Percentiles rank a stretch among this genome's conserved stretches.
phyloP scores from a whole-genome alignment of 306 rosid species.

The Glycyrrhiza uralensis region DNA sequence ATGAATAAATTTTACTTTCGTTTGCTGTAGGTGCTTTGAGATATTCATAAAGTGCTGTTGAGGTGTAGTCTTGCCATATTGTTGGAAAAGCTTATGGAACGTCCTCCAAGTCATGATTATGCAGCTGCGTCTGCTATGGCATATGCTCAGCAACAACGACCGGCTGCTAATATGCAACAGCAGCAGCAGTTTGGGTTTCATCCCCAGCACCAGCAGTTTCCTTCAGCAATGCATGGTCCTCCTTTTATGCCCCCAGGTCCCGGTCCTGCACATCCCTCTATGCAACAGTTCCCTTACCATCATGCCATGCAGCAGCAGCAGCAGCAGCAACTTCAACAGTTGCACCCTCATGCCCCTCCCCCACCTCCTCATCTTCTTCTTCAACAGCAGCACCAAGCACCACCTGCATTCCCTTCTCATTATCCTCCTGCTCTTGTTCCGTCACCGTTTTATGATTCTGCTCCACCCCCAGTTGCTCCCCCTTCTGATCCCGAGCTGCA shows the following conservation, averaged over 20 bases:
- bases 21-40: constrained; percentile 30
- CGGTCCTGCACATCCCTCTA: constrained; percentile 71
- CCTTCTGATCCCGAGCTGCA: constrained; percentile 94
- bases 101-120: constrained; percentile 80
- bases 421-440: constrained; percentile 59
- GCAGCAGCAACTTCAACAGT: constrained; percentile 49
- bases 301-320: constrained; percentile 59
- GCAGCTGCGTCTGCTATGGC: constrained; percentile 79
- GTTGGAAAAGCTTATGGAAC: constrained; percentile 52
- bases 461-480: constrained; percentile 67
- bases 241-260: constrained; percentile 84
- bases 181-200: constrained; percentile 80
- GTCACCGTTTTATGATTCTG: constrained; percentile 58
- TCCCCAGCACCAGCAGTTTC: constrained; percentile 86
- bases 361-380: constrained; percentile 67
- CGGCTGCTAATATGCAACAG: constrained; percentile 57
- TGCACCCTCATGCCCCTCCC: constrained; percentile 62
- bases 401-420: constrained; percentile 63
- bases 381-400: constrained; percentile 73
- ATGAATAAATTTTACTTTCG: neutral
- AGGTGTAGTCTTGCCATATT: neutral
- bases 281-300: constrained; percentile 79
- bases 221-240: constrained; percentile 70
- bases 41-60: neutral
- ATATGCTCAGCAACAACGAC: constrained; percentile 84